Base-by-base conservation (phyloP, 495 filamentous ascomycete species). In the Trichoderma reesei region DNA sequence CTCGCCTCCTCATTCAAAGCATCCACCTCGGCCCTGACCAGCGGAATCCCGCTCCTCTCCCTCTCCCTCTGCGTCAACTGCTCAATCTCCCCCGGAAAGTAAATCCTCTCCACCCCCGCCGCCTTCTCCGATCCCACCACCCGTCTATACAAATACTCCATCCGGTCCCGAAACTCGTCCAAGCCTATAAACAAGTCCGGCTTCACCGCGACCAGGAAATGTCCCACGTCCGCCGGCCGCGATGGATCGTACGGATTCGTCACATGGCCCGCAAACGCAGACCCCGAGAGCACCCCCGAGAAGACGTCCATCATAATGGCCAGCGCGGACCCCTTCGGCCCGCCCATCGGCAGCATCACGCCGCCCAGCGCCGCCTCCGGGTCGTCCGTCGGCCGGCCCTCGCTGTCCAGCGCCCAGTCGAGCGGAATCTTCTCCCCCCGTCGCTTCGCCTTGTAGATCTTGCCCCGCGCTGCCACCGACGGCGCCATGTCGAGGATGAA, bases 261-360 rank as follows among this genome's bases (percentile, higher is more conserved):
- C 11, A 92, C 89, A 66, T 85, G 76, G 0, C 89, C 89, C 0
- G 87, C 89, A 75, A 90, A 89, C 0, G 86, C 87, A 41, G 82
- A 76, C 5, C 78, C 89, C 2, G 84, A 86, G 10, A 92, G 71
- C 5, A 90, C 88, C 1, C 89, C 89, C 6, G 88, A 90, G 65
- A 92, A 91, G 3, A 92, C 86, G 75, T 92, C 89, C 89, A 91
- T 91, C 88, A 92, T 91, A 42, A 92, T 80, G 0, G 86, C 76
- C 51, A 92, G 67, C 5, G 83, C 89, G 18, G 82, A 85, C 5
- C 89, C 88, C 72, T 92, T 92, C 0, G 88, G 87, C 0, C 89
- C 89, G 0, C 87, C 88, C 86, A 92, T 90, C 0, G 89, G 88
- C 61, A 90, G 73, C 89, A 92, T 92, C 1, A 88, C 85, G 0